Evolutionary conservation across 2,329 filamentous ascomycete genomes (phyloP), one percentile per base, ranked within the genome.

Genomic region (Mollisia scopiformis): DNA sequence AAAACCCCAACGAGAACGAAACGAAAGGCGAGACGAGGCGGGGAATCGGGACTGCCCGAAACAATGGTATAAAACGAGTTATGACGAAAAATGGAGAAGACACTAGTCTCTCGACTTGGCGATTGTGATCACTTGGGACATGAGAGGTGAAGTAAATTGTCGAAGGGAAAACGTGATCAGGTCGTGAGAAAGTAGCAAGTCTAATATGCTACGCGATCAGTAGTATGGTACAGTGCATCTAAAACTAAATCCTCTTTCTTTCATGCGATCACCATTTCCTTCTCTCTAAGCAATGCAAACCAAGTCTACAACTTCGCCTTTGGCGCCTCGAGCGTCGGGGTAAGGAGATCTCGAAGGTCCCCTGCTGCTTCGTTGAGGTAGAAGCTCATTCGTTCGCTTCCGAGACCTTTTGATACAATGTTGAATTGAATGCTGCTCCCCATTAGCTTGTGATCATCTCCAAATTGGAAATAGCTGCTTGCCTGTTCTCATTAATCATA

Each of bases 401-500:
- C 95, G 53, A 97, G 81, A 59, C 90, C 88, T 84, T 98, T 99
- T 75, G 91, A 95, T 67, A 96, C 93, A 68, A 99, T 88, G 79
- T 99, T 99, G 82, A 99, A 98, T 85, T 98, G 95, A 66, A 99
- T 84, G 77, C 92, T 96, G 66, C 43, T 57, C 11, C 13, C 16
- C 2, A 30, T 75, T 68, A 76, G 71, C 57, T 13, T 30, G n/a
- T 46, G 28, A 10, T 8, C 4, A 43, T 21, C 72, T 27, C 23
- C 4, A 33, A n/a, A 19, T 27, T 11, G 49, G 16, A 51, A 16
- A 31, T 2, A 5, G 21, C 19, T 10, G 27, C 81, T 76, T 74
- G 92, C 89, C 87, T 93, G 78, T 97, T 96, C 83, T 98, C 94
- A 75, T 99, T 99, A 76, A 99, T 98, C 95, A 99, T 99, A 76